A percentile compares a stretch with the other conserved stretches of the same genome.
These are phyloP conservation scores for Calamus simplicifolius DNA, from an alignment of 176 grass and related monocot genomes.

Conservation along the genomic window DNA sequence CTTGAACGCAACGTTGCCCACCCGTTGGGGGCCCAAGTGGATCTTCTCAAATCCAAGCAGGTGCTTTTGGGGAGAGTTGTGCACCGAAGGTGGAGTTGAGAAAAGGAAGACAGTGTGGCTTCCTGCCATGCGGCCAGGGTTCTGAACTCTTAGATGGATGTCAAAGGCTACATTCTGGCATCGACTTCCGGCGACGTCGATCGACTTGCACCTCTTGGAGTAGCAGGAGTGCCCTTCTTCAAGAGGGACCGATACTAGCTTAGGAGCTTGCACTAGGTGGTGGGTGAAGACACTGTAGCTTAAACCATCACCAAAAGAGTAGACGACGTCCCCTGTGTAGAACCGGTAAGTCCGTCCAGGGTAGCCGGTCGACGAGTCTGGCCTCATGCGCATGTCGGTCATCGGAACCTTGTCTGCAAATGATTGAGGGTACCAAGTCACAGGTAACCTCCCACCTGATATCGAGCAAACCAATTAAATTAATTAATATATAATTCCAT, in stretches of 20 bases:
- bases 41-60: slow-evolving; percentile 81
- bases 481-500: no score
- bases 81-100: slow-evolving; percentile 65
- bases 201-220: slow-evolving; percentile 40
- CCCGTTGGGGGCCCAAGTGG: slow-evolving; percentile 35
- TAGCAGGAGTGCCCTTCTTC: slow-evolving; percentile 61
- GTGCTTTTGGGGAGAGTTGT: slow-evolving; percentile 73
- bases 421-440: slow-evolving; percentile 84
- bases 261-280: slow-evolving; percentile 41
- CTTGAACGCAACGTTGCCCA: slow-evolving; percentile 47
- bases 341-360: slow-evolving; percentile 90
- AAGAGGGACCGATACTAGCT: slow-evolving; percentile 44
- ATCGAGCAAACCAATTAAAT: neutral
- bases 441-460: slow-evolving; percentile 79
- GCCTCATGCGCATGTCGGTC: slow-evolving; percentile 89
- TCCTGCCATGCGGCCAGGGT: slow-evolving; percentile 38
- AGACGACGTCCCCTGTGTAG: slow-evolving; percentile 74
- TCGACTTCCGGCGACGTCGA: slow-evolving; percentile 39
- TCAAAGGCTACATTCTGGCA: slow-evolving; percentile 50
- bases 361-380: slow-evolving; percentile 42
- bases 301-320: slow-evolving; percentile 78
- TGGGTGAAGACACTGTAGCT: slow-evolving; percentile 73
- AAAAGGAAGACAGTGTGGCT: slow-evolving; percentile 77
- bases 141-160: slow-evolving; percentile 44
- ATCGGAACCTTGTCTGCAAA: slow-evolving; percentile 52